A percentile compares a stretch with the other conserved stretches of the same genome.
Conservation (phyloP, 2,329 filamentous ascomycete species). For the Botrytis paeoniae region DNA sequence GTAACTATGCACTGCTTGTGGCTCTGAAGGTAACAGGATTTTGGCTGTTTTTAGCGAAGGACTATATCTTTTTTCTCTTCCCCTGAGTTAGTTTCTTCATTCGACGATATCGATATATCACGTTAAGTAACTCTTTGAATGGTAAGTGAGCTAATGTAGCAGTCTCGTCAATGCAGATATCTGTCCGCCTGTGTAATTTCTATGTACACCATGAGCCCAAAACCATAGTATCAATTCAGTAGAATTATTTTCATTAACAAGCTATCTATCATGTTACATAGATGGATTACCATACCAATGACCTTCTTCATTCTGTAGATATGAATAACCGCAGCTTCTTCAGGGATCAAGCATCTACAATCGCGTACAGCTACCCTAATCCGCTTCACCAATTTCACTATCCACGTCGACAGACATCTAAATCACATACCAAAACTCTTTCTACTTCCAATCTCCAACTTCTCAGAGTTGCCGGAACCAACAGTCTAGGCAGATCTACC, state of each 20-base stretch:
- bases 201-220: background rate
- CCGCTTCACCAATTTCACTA: background rate
- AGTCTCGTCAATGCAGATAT: background rate
- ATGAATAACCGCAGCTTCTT: background rate
- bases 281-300: background rate
- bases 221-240: background rate
- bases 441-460: background rate
- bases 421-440: background rate
- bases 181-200: background rate
- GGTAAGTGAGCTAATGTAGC: background rate
- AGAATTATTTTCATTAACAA: background rate
- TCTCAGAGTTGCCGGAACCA: background rate
- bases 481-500: background rate
- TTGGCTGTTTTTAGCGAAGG: background rate
- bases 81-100: background rate
- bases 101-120: background rate
- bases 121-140: background rate
- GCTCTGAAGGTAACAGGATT: background rate
- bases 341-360: background rate
- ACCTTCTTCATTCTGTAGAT: background rate
- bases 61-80: background rate
- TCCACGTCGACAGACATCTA: background rate
- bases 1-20: background rate
- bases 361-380: background rate
- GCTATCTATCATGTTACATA: background rate